Base-by-base conservation (phyloP, 805 yeast species). In the Zygoascus ofunaensis region DNA sequence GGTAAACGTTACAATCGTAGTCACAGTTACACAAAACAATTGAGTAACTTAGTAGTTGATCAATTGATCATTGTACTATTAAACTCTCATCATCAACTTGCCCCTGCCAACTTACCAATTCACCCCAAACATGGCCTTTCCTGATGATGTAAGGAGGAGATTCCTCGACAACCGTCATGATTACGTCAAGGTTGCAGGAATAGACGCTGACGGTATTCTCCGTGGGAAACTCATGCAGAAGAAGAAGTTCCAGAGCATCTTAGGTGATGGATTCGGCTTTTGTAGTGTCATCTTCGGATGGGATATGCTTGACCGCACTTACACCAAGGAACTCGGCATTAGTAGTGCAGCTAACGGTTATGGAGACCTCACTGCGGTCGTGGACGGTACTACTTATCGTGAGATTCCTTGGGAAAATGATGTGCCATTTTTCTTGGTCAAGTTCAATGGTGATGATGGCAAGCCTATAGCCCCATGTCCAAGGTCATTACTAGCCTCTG, bases 211-310 rank as follows among this genome's bases (percentile, higher is more conserved):
- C 37, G 65, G 65, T 36, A 58, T 60, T 23, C 47, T 58, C 30
- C 50, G 65, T n/a, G 65, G 65, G 18, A 61, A 61, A 49, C 48
- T 62, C 47, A 54, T 61, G 18, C 56, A 62, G 33, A 53, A 49
- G 34, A 30, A 41, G 33, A 61, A 61, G 55, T 58, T 61, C 32
- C 41, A 51, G 14, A 45, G 51, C 14, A 41, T 53, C 19, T 37
- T 45, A 4, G 47, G 46, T n/a, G 50, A 47, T n/a, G 60, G 60
- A 7, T 58, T 60, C 43, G 65, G 65, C 7, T 61, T 61, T 49
- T 61, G 65, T 24, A 37, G 45, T 19, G 64, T 60, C 26, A 51
- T 61, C 17, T 61, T 59, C 42, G 65, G 65, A 18, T 61, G 65
- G 65, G 65, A 61, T 39, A 55, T 57, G 60, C 61, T 57, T 43